Evolutionary conservation across 202 grass and related monocot species (phyloP), one percentile per base, ranked within the genome.

Genomic region (Elaeis oleifera): DNA sequence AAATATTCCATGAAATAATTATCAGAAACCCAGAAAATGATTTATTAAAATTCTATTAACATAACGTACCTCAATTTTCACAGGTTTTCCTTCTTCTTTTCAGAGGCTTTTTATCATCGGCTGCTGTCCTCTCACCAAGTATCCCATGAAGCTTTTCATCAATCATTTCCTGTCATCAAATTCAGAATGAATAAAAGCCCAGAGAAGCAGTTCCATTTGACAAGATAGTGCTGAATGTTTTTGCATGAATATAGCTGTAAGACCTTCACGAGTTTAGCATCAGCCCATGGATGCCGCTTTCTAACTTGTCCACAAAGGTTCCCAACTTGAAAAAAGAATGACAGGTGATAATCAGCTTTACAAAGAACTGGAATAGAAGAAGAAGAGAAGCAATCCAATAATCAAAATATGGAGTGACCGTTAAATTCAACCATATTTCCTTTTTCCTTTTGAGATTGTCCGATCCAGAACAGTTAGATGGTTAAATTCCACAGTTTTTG

Each of bases 81-180:
- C 75, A 50, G 72, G 29, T 50, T 90, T 74, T 89, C 86, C 70
- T 95, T 90, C 75, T 87, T 87, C 72, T 90, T 90, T 95, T 95
- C 67, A 80, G 49, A 68, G 87, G 90, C 70, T 96, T 87, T 61
- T 78, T 76, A 69, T 88, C 86, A 67, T 96, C 87, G 26, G 87
- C 80, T 68, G 90, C 81, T 28, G 90, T 96, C 64, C 79, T 90
- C 5, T 88, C 86, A 20, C 90, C 90, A 29, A 96, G 67, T 51
- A 87, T 83, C 64, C 64, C 78, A 59, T 13, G 71, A 71, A 96
- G 83, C 67, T 68, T 90, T 52, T 74, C 83, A 51, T 90, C 90
- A 79, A 90, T 90, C 50, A 88, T 64, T 67, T 88, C 86, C 90
- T 96, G 65, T 69, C 71, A 60, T 62, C 67, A 28, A 20, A 73